Base-by-base conservation (phyloP, 2,329 filamentous ascomycete genomes). In the Diaporthe nobilis region DNA sequence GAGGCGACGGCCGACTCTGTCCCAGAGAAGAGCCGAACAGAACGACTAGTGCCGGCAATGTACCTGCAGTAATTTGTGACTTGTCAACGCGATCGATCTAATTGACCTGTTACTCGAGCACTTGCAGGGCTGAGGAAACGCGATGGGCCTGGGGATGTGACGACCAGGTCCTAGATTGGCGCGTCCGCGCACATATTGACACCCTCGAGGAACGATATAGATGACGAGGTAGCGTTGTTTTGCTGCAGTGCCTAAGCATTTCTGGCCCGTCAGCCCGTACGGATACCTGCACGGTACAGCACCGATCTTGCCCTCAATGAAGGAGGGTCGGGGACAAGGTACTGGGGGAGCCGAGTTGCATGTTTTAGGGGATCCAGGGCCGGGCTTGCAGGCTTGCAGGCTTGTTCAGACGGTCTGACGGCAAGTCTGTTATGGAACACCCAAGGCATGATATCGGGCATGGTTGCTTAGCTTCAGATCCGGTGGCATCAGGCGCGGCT, bases 381-480 rank as follows among this genome's bases (percentile, higher is more conserved):
- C 31, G 49, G 65, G 65, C 65, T 68, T 53, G 65, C 47, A 55
- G 25, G 25, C 25, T 34, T 9, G 60, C 13, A 39, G 63, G 47
- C 63, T 53, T 68, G 65, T 70, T 70, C 65, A 70, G 65, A 70
- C 65, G 65, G 65, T 28, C 34, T 70, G 49, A 55, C 65, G 65
- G 65, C 65, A 70, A 70, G 65, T 53, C 65, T 70, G 47, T 70
- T 70, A 70, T 70, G 65, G 65, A 34, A 70, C 65, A 70, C 65
- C 65, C 47, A 70, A 70, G 65, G 65, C 65, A 70, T 70, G 49
- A 70, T 70, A 70, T 55, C 65, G 49, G 65, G 65, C 65, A 70
- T 70, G 65, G 65, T 55, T 70, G 65, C 31, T 55, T 70, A 70
- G 65, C 49, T 70, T 70, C 65, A 70, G 65, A 70, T 70, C 49